phyloP scores from a whole-genome alignment of 371 early-diverging fungal species.

The Zancudomyces culisetae region DNA sequence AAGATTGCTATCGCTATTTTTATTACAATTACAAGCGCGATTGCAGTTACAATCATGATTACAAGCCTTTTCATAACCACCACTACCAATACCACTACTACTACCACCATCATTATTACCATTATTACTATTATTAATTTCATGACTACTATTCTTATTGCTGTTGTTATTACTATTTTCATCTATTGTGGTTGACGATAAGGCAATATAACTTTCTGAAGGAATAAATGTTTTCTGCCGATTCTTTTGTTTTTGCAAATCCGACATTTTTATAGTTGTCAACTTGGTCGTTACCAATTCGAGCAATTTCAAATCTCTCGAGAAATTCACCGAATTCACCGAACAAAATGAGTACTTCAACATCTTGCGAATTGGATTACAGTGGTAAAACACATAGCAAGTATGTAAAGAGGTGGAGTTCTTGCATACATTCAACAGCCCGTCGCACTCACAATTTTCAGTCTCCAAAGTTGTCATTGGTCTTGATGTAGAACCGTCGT shows the following conservation, averaged over 20 bases:
- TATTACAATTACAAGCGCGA: no score
- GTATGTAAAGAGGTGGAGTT: no score
- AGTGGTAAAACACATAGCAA: no score
- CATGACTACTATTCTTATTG: background rate
- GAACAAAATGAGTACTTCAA: no score
- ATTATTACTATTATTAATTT: background rate
- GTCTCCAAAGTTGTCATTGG: no score
- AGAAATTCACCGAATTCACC: background rate
- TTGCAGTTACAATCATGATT: no score
- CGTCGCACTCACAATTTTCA: no score
- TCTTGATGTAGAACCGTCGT: no score
- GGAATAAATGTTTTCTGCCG: background rate
- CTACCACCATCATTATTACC: background rate
- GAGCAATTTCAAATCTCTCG: background rate
- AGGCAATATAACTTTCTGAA: background rate
- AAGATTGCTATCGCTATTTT: no score
- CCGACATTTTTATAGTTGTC: background rate
- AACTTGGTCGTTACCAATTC: background rate
- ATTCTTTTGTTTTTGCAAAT: background rate
- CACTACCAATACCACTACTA: background rate
- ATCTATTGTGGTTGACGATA: background rate
- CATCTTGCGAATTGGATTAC: no score
- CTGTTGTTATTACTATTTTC: background rate
- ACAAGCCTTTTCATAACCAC: background rate
- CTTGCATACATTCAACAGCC: no score